Evolutionary conservation across 202 grass and related monocot genomes (phyloP), one percentile per base, ranked within the genome.

Genomic region (Setaria italica): DNA sequence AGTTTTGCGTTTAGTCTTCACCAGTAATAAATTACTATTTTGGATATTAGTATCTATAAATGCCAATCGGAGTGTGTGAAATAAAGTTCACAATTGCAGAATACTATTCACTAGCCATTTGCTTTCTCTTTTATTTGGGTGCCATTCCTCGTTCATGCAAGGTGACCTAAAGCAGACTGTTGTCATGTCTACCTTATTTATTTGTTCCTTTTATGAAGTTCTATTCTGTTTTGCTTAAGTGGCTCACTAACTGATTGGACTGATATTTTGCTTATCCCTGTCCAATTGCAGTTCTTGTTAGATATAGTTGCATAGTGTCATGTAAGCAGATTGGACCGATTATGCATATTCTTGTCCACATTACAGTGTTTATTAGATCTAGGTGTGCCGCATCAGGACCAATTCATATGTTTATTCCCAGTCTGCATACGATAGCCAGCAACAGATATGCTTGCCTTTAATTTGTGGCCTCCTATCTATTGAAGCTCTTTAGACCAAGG

Each of bases 181-280:
- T 88, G 70, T 81, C 47, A 53, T 70, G 48, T 58, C 41, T 66
- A 30, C 16, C 48, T 70, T 77, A 34, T 58, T 76, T 76, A 42
- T 89, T 39, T 41, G 4, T 64, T 53, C 49, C 81, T 62, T 85
- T 78, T 78, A 4, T 35, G 66, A 81, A 45, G 70, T 81, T 85
- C 57, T 88, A 64, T 85, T 88, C 39, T 77, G 68, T 54, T 85
- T 74, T 47, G 19, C 78, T 67, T 45, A 47, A 84, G 71, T 88
- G 72, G 82, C 68, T 85, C 66, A 74, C 82, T 77, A 85, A 75
- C 65, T 91, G 89, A 88, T 85, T 82, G n/a, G 89, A 91, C 72
- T 33, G 29, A 84, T 90, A 83, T 78, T 88, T 88, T 85, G 58
- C 35, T 85, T 91, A 62, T 85, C 48, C 65, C 66, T 45, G n/a